Evolutionary conservation across 2,329 filamentous ascomycete species (phyloP), one percentile per base, ranked within the genome.

Genomic region (Hymenotorrendiella dingleyae): DNA sequence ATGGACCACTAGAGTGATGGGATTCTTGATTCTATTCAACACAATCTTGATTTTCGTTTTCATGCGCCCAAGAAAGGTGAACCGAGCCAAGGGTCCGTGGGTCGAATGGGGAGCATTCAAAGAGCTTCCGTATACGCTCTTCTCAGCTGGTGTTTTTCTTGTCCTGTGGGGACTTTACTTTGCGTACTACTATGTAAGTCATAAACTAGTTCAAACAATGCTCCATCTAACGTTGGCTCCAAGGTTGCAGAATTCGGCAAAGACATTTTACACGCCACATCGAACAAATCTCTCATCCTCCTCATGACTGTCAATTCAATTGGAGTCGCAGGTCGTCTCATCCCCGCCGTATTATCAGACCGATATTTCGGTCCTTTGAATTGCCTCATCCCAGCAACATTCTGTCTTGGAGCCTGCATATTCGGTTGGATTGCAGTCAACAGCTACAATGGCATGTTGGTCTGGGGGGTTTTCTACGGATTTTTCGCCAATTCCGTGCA

Each of bases 241-340:
- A 66, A 20, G 35, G 28, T 70, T 35, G 52, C 57, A 2, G 55
- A 57, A 3, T 68, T 64, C 45, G 60, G 57, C 20, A 60, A 58
- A 12, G 51, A 64, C 23, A 51, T 54, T 12, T 44, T 66, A 22
- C 45, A 49, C 5, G 56, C 68, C 4, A 60, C 62, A 0, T 59
- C 67, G 40, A 55, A 61, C 2, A 62, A 62, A 29, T 68, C 71
- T 1, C 66, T 73, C 42, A 65, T 69, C 42, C 56, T 76, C 4
- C 57, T 78, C 20, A 61, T 76, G 28, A 62, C 73, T 35, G 65
- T 76, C 60, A 76, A 76, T 49, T 69, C 67, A n/a, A 62, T 73
- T 24, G 72, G 72, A 1, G 46, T 73, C 19, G 42, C 68, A 5
- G 69, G 68, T 21, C 67, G 73, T 3, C 44, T 74, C 7, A 54